Evolutionary conservation across 2,329 filamentous ascomycete genomes (phyloP).

Genomic region (Phyllachora maydis): DNA sequence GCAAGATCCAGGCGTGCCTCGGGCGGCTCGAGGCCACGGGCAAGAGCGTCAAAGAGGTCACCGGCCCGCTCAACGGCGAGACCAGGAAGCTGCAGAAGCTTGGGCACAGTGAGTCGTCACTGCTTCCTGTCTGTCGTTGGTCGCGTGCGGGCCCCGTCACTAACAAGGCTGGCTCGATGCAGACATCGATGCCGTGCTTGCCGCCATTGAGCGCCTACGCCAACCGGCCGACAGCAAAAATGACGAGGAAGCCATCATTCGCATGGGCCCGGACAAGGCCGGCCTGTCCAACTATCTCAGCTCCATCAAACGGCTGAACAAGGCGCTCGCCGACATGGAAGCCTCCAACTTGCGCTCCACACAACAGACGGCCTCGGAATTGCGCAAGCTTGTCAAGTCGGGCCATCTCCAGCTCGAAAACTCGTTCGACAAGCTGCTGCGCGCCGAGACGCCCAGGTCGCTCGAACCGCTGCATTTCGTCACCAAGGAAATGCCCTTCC

Average conservation of each 20-base stretch:
- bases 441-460: constrained; percentile 53
- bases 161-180: constrained; percentile 1
- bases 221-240: constrained; percentile 87
- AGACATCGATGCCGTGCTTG: constrained; percentile 74
- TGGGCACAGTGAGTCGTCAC: constrained; percentile 42
- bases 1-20: constrained; percentile 84
- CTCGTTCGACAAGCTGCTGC: constrained; percentile 59
- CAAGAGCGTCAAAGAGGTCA: constrained; percentile 77
- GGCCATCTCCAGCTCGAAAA: constrained; percentile 71
- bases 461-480: constrained; percentile 85
- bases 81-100: constrained; percentile 78
- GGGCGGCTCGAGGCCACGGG: constrained; percentile 70
- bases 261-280: constrained; percentile 63
- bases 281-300: constrained; percentile 71
- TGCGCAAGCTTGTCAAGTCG: constrained; percentile 54
- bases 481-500: constrained; percentile 76
- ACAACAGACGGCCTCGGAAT: constrained; percentile 67
- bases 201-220: constrained; percentile 71
- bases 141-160: background rate
- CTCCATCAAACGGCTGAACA: constrained; percentile 74
- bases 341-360: constrained; percentile 84
- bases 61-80: constrained; percentile 81
- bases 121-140: background rate
- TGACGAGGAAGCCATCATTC: constrained; percentile 79
- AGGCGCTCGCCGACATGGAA: constrained; percentile 67